Conservation (phyloP, 108 stramenopile genomes). For the Cyclostephanos tholiformis region DNA sequence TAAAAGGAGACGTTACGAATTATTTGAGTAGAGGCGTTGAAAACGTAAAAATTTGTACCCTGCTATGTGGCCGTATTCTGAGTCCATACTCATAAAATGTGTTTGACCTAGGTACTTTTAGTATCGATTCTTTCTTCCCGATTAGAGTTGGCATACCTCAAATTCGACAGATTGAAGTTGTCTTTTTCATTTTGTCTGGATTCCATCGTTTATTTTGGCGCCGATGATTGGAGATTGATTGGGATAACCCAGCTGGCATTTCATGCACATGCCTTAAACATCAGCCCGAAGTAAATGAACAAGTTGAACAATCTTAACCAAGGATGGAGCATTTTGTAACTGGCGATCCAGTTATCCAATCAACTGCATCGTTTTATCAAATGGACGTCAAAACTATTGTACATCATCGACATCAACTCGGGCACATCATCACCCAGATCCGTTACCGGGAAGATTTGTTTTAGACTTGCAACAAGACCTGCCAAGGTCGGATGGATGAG, state of each 20-base stretch:
- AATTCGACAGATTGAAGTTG: not conserved
- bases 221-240: too few species aligned
- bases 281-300: too few species aligned
- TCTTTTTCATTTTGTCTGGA: too few species aligned
- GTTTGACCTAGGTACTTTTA: not conserved
- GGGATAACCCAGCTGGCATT: too few species aligned
- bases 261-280: too few species aligned
- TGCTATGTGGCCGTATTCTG: too few species aligned
- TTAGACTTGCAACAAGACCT: conserved; percentile 50
- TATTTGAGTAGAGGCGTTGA: not conserved
- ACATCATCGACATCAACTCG: conserved; percentile 84
- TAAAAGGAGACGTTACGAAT: not conserved
- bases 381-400: conserved; percentile 74
- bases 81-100: too few species aligned
- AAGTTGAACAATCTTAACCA: too few species aligned
- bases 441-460: conserved; percentile 66
- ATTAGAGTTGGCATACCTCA: not conserved
- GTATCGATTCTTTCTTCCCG: not conserved
- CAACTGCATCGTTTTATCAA: not conserved
- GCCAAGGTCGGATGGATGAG: conserved; percentile 53
- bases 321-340: too few species aligned
- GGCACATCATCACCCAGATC: conserved; percentile 75
- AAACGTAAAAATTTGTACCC: too few species aligned
- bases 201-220: too few species aligned
- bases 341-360: too few species aligned